Base-by-base conservation (phyloP, 441 rosid genomes). In the California macrophylla region DNA sequence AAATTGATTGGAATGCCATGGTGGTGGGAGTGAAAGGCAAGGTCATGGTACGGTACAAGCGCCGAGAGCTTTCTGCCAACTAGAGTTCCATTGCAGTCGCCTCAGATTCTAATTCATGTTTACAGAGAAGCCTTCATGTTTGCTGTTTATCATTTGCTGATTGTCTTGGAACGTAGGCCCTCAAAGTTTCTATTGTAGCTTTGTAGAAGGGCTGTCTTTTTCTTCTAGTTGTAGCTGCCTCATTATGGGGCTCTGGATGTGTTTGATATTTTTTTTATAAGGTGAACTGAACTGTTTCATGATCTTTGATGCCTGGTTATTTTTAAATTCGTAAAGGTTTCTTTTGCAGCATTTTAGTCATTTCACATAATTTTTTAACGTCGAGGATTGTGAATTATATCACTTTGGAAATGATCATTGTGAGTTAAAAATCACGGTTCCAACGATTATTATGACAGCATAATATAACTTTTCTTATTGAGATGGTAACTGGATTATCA, bases 1-100 rank as follows among this genome's bases (percentile, higher is more conserved):
- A 90, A 87, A 87, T 83, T 0, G 97, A 95, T 79, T 95, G 99
- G 99, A 95, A 90, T 29, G 98, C 99, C 2, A 95, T 95, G 99
- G 99, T 95, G n/a, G 99, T 95, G 50, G 98, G 99, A 3, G 99
- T 95, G 34, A 95, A 95, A 79, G 99, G 92, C 66, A 87, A 83
- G 67, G 98, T 95, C 70, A 92, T 92, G 99, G 99, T 90, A 70
- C 91, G 89, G 36, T 92, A 88, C 86, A 90, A 90, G 87, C 74
- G 97, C 9, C 82, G 88, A 30, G 80, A 81, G 72, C 94, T 92
- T 64, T 74, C 80, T 64, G 86, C 75, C 29, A 65, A 80, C 34
- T 30, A 30, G 34, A 30, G 34, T 30, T 30, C 5, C 5, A 30
- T 30, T 1, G 34, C 3, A 6, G 34, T 30, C 5, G 34, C 2